Conservation (phyloP, 2,329 filamentous ascomycete species). For the Fusarium sp. region DNA sequence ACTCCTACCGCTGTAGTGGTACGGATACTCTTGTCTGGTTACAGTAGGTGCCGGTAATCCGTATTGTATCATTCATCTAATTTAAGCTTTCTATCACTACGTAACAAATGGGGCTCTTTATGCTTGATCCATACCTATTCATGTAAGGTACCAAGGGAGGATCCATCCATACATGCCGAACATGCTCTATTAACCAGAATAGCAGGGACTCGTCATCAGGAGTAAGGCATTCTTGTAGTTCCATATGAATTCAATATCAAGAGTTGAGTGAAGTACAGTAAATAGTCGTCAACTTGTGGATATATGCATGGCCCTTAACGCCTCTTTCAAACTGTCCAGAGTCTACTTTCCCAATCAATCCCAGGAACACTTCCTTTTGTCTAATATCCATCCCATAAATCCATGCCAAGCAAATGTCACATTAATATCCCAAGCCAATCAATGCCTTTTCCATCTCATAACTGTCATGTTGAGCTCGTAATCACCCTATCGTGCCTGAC, state of each 20-base stretch:
- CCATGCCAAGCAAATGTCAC: background rate
- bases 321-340: background rate
- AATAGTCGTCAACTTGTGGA: background rate
- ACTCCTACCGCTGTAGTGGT: background rate
- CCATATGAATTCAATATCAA: background rate
- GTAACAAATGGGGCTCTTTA: background rate
- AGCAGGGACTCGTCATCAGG: background rate
- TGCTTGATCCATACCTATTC: background rate
- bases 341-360: background rate
- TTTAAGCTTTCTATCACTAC: background rate
- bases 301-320: background rate
- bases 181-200: background rate
- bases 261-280: background rate
- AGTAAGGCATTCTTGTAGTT: background rate
- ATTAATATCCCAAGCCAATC: background rate
- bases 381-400: constrained; percentile 22
- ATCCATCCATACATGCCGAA: background rate
- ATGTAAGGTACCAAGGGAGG: background rate
- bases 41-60: background rate
- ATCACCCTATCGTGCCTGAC: constrained; percentile 35
- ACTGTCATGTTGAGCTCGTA: background rate
- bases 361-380: background rate
- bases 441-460: constrained; percentile 27
- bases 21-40: background rate
- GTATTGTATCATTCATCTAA: background rate